A percentile compares a stretch with the other conserved stretches of the same genome.
These are phyloP conservation scores for Paraphoma sp. DNA, from an alignment of 2,329 filamentous ascomycete species.

Conservation along the genomic window DNA sequence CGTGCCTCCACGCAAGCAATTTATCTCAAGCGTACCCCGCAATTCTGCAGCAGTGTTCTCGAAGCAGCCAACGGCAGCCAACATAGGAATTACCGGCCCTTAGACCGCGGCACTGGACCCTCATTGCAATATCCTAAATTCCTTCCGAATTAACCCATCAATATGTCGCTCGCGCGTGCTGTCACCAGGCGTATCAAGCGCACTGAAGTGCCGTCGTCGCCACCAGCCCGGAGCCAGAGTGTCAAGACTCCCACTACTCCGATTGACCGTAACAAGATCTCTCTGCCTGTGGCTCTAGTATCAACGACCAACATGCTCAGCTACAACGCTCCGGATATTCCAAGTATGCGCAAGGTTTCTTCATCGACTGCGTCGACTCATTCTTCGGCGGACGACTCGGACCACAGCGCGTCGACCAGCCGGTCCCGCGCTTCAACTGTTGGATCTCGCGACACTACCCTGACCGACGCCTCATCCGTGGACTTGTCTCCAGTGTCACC, in stretches of 20 bases:
- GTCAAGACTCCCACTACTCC: constrained; percentile 54
- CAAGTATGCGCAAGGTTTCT: constrained; percentile 43
- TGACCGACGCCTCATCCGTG: constrained; percentile 68
- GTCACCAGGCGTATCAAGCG: constrained; percentile 74
- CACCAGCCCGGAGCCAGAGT: constrained; percentile 51
- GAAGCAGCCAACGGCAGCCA: constrained; percentile 34
- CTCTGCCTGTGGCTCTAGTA: constrained; percentile 81
- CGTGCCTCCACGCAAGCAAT: constrained; percentile 35
- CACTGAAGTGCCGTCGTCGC: constrained; percentile 45
- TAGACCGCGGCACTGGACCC: constrained; percentile 29
- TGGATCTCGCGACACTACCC: constrained; percentile 65
- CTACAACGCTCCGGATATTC: constrained; percentile 89
- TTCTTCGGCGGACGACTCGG: constrained; percentile 73
- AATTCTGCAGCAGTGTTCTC: constrained; percentile 29
- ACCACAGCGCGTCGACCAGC: constrained; percentile 59
- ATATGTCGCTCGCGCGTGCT: constrained; percentile 70
- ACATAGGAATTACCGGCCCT: constrained; percentile 40
- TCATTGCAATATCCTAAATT: constrained; percentile 34
- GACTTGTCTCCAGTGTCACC: constrained; percentile 56
- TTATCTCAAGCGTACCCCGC: constrained; percentile 47
- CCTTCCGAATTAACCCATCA: constrained; percentile 41
- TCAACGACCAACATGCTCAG: constrained; percentile 97
- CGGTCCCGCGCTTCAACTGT: constrained; percentile 54
- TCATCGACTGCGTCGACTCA: constrained; percentile 63
- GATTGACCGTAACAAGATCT: constrained; percentile 76